phyloP scores from a whole-genome alignment of 208 protist species.

The Acanthamoeba royreba region DNA sequence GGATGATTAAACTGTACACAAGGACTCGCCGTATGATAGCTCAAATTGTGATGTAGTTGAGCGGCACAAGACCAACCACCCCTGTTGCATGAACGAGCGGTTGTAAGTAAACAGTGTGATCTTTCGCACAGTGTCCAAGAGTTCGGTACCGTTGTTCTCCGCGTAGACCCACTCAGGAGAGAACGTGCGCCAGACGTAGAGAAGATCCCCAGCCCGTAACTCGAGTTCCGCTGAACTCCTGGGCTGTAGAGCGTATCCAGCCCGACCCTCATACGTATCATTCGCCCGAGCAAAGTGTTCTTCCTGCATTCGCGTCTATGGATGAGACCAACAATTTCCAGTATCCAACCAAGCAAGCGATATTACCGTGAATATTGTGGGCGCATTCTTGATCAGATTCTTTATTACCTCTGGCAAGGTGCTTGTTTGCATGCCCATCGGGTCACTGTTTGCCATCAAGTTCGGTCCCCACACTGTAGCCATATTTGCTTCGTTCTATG shows the following conservation, averaged over 20 bases:
- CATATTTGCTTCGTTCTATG: constrained; percentile 20
- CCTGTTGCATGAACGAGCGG: background rate
- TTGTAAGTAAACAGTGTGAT: background rate
- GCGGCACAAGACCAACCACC: background rate
- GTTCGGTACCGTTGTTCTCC: background rate
- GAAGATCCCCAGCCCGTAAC: background rate
- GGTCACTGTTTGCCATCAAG: background rate
- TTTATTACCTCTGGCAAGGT: background rate
- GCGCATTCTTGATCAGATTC: background rate
- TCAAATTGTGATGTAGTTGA: constrained; percentile 7
- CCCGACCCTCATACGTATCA: background rate
- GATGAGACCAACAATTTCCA: background rate
- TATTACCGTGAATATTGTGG: constrained; percentile 13
- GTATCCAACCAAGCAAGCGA: background rate
- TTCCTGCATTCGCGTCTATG: background rate
- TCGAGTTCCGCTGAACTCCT: background rate
- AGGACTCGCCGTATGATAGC: too few relatives aligned
- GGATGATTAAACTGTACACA: background rate
- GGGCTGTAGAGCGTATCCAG: background rate
- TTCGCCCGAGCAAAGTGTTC: background rate
- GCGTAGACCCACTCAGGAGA: constrained; percentile 25
- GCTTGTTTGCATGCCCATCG: constrained; percentile 4
- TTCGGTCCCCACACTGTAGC: constrained; percentile 41
- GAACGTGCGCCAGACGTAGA: constrained; percentile 13
- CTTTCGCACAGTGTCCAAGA: background rate